A percentile compares a stretch with the other conserved stretches of the same genome.
Evolutionary conservation across 139 green algal species (phyloP).

Genomic region (Chlamydomonas incerta): DNA sequence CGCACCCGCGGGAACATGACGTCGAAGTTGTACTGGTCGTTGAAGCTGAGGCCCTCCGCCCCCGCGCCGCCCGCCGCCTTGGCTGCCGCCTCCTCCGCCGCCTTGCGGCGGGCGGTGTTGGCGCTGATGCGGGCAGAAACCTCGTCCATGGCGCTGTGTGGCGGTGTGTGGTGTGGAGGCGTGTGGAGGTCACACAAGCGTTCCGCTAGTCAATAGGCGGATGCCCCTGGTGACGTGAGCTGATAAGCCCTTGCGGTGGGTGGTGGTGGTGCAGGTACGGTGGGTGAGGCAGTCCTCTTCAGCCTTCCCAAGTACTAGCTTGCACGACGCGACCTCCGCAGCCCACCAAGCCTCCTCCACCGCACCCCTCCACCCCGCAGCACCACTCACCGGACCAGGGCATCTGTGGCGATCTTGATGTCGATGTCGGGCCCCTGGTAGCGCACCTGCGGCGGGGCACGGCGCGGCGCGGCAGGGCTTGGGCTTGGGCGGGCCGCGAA

Average conservation of each 20-base stretch:
- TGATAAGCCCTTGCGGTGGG: no score
- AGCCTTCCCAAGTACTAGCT: no score
- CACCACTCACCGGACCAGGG: constrained; percentile 15
- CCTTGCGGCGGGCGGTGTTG: neutral
- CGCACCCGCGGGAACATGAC: constrained; percentile 40
- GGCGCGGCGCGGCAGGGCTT: no score
- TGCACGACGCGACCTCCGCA: no score
- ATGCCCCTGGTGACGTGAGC: no score
- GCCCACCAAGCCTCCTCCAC: no score
- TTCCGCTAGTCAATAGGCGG: no score
- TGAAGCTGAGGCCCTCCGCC: neutral
- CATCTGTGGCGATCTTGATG: constrained; percentile 27
- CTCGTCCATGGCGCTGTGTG: constrained; percentile 36
- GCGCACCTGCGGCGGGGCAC: neutral
- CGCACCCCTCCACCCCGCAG: no score
- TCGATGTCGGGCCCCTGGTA: constrained; percentile 33
- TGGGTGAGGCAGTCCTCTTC: no score
- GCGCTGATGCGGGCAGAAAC: constrained; percentile 13
- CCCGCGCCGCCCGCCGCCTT: neutral
- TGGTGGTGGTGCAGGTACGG: no score
- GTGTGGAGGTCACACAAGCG: neutral
- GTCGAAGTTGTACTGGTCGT: constrained; percentile 46
- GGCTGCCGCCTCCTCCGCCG: neutral
- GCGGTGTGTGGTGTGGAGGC: neutral
- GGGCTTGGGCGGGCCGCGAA: neutral